Conservation (phyloP, 2,329 filamentous ascomycete genomes). For the Curvularia spicifera region DNA sequence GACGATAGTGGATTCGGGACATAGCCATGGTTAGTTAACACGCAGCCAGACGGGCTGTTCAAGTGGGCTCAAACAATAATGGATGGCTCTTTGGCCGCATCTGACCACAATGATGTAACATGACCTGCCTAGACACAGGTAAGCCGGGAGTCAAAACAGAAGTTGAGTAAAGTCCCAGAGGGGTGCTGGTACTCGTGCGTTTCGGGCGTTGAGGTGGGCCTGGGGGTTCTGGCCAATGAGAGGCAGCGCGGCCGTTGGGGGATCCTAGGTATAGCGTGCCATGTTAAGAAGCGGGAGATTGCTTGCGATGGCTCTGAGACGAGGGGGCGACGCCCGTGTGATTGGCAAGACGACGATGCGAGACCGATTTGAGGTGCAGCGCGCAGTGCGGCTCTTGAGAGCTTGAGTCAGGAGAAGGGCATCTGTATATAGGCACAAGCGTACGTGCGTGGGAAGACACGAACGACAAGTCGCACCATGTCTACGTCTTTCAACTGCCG, state of each 20-base stretch:
- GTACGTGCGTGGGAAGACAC: background rate
- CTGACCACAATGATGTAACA: slow-evolving; percentile 17
- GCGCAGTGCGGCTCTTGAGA: slow-evolving; percentile 8
- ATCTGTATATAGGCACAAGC: background rate
- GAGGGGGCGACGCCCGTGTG: background rate
- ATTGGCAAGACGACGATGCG: slow-evolving; percentile 6
- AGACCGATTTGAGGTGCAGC: slow-evolving; percentile 4
- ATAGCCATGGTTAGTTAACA: slow-evolving; percentile 16
- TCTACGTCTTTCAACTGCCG: background rate
- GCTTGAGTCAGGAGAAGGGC: background rate
- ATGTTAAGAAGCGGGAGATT: slow-evolving; percentile 28
- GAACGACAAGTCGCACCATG: background rate
- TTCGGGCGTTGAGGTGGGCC: slow-evolving; percentile 22
- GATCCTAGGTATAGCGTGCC: slow-evolving; percentile 23
- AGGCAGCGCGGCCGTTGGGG: slow-evolving; percentile 8
- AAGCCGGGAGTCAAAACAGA: slow-evolving; percentile 14
- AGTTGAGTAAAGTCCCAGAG: slow-evolving; percentile 14
- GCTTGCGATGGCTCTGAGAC: slow-evolving; percentile 9
- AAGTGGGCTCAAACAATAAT: slow-evolving; percentile 8
- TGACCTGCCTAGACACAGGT: slow-evolving; percentile 17
- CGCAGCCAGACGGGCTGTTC: background rate
- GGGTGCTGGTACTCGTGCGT: slow-evolving; percentile 24
- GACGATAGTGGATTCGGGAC: background rate
- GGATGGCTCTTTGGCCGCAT: slow-evolving; percentile 3
- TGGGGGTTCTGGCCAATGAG: slow-evolving; percentile 22